These are phyloP conservation scores for Stagonosporopsis rhizophila DNA, from an alignment of 2,329 filamentous ascomycete species.

Conservation along the genomic window DNA sequence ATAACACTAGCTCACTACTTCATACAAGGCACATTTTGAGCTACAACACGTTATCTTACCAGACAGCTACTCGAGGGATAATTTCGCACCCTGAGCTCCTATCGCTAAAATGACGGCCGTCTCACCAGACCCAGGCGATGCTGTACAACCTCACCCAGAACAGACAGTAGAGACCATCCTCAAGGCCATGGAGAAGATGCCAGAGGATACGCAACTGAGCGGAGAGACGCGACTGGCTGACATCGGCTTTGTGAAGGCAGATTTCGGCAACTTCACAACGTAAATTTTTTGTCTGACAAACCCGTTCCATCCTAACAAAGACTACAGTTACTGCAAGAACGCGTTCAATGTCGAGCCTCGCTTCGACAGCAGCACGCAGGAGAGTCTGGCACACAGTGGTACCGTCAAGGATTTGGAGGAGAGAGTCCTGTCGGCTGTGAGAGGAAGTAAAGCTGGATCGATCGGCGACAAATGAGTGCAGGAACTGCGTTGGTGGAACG, in stretches of 20 bases:
- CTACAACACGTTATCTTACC: neutral
- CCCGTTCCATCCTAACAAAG: neutral
- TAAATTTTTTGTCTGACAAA: neutral
- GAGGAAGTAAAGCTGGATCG: slow-evolving; percentile 1
- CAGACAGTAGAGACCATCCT: slow-evolving; percentile 12
- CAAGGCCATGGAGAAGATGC: slow-evolving; percentile 17
- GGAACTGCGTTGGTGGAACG: neutral
- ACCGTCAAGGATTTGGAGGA: slow-evolving; percentile 11
- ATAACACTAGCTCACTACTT: neutral
- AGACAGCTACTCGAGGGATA: neutral
- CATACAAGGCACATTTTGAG: neutral
- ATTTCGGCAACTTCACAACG: slow-evolving; percentile 12
- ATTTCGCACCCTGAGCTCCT: too few species aligned
- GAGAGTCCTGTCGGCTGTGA: slow-evolving; percentile 2
- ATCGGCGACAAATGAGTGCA: slow-evolving; percentile 4
- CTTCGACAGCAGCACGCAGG: slow-evolving; percentile 9
- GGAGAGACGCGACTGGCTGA: slow-evolving; percentile 9
- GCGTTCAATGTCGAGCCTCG: slow-evolving; percentile 10
- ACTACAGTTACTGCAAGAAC: slow-evolving; percentile 8
- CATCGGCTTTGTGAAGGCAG: slow-evolving; percentile 9
- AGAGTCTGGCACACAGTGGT: slow-evolving; percentile 8
- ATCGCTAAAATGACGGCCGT: neutral
- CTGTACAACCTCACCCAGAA: slow-evolving; percentile 2
- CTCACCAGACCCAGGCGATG: slow-evolving; percentile 5
- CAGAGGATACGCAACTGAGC: slow-evolving; percentile 2